phyloP scores from a whole-genome alignment of 2,329 filamentous ascomycete genomes.

The Claviceps pusilla region DNA sequence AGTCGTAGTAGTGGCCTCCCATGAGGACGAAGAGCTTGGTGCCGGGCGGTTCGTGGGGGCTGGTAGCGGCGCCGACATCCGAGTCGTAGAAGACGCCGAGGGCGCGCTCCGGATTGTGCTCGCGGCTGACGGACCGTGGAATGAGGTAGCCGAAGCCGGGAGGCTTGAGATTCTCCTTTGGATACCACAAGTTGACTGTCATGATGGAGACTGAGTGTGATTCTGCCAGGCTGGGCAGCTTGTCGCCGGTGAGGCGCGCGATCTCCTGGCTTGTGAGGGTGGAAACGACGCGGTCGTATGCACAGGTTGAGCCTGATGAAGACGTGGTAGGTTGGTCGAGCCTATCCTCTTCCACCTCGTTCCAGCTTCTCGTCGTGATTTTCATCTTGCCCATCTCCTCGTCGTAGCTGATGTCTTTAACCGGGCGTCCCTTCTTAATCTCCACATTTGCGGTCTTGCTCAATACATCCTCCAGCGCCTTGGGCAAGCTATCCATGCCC shows the following conservation, averaged over 20 bases:
- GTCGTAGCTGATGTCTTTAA: conserved; percentile 32
- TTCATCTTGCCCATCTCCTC: conserved; percentile 21
- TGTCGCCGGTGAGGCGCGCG: conserved; percentile 18
- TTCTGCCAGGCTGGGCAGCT: conserved; percentile 33
- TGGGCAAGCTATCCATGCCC: conserved; percentile 49
- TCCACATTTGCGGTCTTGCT: conserved; percentile 40
- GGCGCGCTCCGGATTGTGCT: conserved; percentile 65
- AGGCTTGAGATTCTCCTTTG: conserved; percentile 44
- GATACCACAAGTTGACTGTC: conserved; percentile 83
- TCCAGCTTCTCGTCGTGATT: conserved; percentile 8
- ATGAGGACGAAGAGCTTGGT: conserved; percentile 92
- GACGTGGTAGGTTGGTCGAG: neutral
- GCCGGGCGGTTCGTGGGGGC: conserved; percentile 42
- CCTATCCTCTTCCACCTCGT: neutral
- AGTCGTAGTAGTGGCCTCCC: conserved; percentile 76
- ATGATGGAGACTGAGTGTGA: conserved; percentile 65
- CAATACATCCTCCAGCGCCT: conserved; percentile 37
- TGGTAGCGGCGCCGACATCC: conserved; percentile 30
- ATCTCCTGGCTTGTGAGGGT: conserved; percentile 41
- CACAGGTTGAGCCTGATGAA: neutral
- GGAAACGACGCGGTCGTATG: conserved; percentile 47
- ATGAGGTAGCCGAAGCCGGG: conserved; percentile 85
- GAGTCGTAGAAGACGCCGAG: conserved; percentile 90
- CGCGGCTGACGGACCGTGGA: conserved; percentile 53
- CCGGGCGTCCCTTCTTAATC: conserved; percentile 33